These are phyloP conservation scores for Aspergillus sp. DNA, from an alignment of 2,329 filamentous ascomycete species.

Conservation along the genomic window DNA sequence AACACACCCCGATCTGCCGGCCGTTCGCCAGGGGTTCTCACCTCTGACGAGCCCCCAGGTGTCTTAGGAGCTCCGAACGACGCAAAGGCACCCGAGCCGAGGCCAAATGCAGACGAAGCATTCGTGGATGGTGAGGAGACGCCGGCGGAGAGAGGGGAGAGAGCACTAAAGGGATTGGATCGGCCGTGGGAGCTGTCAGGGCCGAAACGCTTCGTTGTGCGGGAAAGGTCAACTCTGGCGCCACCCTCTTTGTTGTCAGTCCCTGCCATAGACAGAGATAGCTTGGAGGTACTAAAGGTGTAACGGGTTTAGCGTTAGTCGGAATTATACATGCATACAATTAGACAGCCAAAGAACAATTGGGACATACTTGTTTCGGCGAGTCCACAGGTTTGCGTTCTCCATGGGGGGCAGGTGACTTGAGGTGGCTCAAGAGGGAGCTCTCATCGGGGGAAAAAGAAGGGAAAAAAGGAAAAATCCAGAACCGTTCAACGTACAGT, in stretches of 20 bases:
- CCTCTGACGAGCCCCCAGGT: constrained; percentile 76
- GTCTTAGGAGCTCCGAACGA: constrained; percentile 95
- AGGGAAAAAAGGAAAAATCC: constrained; percentile 6
- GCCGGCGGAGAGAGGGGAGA: constrained; percentile 67
- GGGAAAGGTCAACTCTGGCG: constrained; percentile 58
- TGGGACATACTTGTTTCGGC: constrained; percentile 48
- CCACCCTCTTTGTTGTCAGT: constrained; percentile 52
- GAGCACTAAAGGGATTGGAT: constrained; percentile 75
- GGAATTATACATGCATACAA: not conserved
- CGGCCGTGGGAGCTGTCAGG: constrained; percentile 70
- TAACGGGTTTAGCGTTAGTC: constrained; percentile 19
- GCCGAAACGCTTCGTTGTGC: constrained; percentile 74
- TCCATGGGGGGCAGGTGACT: constrained; percentile 42
- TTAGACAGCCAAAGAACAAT: constrained; percentile 4
- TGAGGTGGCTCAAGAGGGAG: constrained; percentile 36
- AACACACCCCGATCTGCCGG: constrained; percentile 41
- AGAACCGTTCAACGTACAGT: constrained; percentile 11
- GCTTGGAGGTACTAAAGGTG: constrained; percentile 72
- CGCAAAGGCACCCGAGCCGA: constrained; percentile 93
- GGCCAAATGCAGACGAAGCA: constrained; percentile 85
- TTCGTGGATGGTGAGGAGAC: constrained; percentile 73
- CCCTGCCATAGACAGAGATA: constrained; percentile 78
- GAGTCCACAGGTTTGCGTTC: constrained; percentile 52
- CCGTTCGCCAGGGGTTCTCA: constrained; percentile 64
- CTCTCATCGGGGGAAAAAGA: constrained; percentile 34